Base-by-base conservation (phyloP, 768 basidiomycete species). In the Trichaptum fuscoviolaceum region DNA sequence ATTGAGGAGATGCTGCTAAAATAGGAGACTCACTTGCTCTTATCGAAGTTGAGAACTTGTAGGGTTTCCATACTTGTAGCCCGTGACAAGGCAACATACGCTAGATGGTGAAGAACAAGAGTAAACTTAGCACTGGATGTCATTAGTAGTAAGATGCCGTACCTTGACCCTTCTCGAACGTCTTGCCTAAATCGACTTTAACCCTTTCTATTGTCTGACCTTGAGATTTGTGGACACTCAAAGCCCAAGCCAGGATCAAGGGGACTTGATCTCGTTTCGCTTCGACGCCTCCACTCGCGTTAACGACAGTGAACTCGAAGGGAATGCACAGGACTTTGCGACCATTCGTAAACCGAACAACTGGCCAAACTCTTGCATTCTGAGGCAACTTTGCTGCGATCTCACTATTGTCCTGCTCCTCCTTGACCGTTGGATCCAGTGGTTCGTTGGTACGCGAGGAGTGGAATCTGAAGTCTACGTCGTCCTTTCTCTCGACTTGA, bases 171-270 rank as follows among this genome's bases (percentile, higher is more conserved):
- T 85, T 88, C 74, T 91, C 95, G 77, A 96, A 96, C 0, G 86
- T 89, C 57, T 84, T 82, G 67, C 78, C 74, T 27, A 96, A 82
- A 72, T 95, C 87, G 3, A 95, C 90, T 67, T 88, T 90, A 66
- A 95, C 92, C 62, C 92, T 82, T 63, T 92, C 86, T 58, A 96
- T 77, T 0, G 95, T 96, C 75, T 95, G 94, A 0, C 95, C 95
- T 73, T 96, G 95, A 5, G 89, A 90, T 73, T 96, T 96, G 77
- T 95, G 93, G 36, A 95, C 87, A 62, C 88, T 90, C 73, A 95
- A 80, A 0, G 93, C 93, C 91, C 93, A 95, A 0, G 94, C 88
- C n/a, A 94, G 77, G 63, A 88, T 87, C 6, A 90, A 70, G 1
- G 86, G 85, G 9, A 88, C 88, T 79, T 90, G 89, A 24, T 78